These are phyloP conservation scores for Aspergillus ochraceoroseus DNA, from an alignment of 2,329 filamentous ascomycete species.

Conservation along the genomic window DNA sequence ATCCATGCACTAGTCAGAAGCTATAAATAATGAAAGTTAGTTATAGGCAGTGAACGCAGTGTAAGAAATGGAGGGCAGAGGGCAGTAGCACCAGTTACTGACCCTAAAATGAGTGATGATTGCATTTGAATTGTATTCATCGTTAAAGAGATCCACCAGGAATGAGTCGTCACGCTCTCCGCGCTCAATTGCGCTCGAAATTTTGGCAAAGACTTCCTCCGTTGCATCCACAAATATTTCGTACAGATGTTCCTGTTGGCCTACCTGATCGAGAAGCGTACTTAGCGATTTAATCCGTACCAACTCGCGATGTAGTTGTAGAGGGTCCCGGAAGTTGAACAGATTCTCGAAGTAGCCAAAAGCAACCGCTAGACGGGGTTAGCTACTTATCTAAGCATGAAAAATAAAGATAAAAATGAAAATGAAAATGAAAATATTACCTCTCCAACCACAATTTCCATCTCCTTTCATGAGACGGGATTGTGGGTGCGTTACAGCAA, in stretches of 20 bases:
- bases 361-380: constrained; percentile 63
- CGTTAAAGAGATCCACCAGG: constrained; percentile 68
- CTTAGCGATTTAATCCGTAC: constrained; percentile 67
- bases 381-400: constrained; percentile 11
- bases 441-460: constrained; percentile 96
- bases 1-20: constrained; percentile 81
- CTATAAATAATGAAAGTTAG: constrained; percentile 42
- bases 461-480: constrained; percentile 86
- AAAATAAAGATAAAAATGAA: too few species aligned
- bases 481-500: constrained; percentile 78
- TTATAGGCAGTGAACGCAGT: too few species aligned
- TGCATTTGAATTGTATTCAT: constrained; percentile 59
- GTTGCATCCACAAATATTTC: constrained; percentile 81
- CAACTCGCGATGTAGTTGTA: constrained; percentile 64
- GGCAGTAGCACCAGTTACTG: constrained; percentile 25
- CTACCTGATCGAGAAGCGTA: constrained; percentile 63
- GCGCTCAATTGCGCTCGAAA: constrained; percentile 54
- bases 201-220: constrained; percentile 60
- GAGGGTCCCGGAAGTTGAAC: constrained; percentile 60
- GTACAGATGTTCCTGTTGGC: constrained; percentile 64
- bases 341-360: constrained; percentile 91
- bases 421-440: too few species aligned
- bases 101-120: constrained; percentile 81
- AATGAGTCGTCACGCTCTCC: constrained; percentile 55
- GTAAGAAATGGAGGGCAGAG: too few species aligned